A percentile compares a stretch with the other conserved stretches of the same genome.
phyloP scores from a whole-genome alignment of 2,329 filamentous ascomycete genomes.

The Penicillium palitans region DNA sequence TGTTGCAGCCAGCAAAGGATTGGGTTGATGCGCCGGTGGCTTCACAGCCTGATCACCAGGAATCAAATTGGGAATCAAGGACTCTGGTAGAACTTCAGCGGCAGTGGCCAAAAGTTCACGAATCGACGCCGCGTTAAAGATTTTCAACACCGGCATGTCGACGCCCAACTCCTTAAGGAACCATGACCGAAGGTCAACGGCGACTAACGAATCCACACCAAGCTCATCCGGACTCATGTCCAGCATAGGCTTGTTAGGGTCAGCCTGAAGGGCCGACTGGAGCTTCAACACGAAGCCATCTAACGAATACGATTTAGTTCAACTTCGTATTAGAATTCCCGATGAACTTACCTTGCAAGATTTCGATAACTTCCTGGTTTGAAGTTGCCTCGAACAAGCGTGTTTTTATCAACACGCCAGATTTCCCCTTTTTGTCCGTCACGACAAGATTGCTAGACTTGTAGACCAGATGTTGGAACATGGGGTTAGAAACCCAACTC shows the following conservation, averaged over 20 bases:
- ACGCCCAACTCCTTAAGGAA: slow-evolving; percentile 25
- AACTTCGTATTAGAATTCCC: background rate
- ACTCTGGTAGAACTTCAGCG: slow-evolving; percentile 10
- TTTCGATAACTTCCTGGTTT: slow-evolving; percentile 10
- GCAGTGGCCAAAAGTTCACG: slow-evolving; percentile 19
- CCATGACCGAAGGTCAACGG: slow-evolving; percentile 31
- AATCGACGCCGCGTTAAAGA: slow-evolving; percentile 25
- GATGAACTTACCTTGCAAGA: slow-evolving; percentile 16
- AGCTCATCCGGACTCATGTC: slow-evolving; percentile 22
- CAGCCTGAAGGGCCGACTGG: slow-evolving; percentile 19
- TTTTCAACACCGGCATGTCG: slow-evolving; percentile 29
- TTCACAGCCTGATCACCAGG: background rate
- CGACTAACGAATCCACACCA: slow-evolving; percentile 29
- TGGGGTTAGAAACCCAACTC: slow-evolving; percentile 23
- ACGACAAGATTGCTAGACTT: slow-evolving; percentile 15
- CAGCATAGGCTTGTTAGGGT: slow-evolving; percentile 17
- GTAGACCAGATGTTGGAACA: slow-evolving; percentile 25
- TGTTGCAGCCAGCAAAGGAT: background rate
- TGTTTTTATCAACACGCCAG: slow-evolving; percentile 14
- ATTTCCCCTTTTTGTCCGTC: slow-evolving; percentile 17
- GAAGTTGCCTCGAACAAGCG: slow-evolving; percentile 20
- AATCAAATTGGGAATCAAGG: slow-evolving; percentile 14
- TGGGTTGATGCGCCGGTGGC: background rate
- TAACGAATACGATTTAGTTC: background rate
- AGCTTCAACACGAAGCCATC: slow-evolving; percentile 21